Conservation (phyloP, 345 rosid genomes). For the Syzygium oleosum region DNA sequence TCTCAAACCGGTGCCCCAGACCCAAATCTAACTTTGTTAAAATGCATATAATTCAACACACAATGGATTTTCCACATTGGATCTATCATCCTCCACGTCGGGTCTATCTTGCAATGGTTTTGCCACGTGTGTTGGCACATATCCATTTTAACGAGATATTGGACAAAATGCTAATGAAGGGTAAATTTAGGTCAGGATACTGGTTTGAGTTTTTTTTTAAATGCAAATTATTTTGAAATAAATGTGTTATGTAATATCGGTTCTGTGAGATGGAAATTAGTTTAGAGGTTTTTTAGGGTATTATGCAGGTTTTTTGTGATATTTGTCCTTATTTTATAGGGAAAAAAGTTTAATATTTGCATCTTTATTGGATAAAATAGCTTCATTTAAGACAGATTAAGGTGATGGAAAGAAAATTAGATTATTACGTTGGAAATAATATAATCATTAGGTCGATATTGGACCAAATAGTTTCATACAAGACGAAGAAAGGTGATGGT, state of each 20-base stretch:
- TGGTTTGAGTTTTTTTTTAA: not conserved
- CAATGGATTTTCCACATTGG: not conserved
- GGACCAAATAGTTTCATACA: not conserved
- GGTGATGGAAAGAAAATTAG: not conserved
- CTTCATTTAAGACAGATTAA: too few species aligned
- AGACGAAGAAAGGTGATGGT: not conserved
- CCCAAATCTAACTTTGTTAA: not conserved
- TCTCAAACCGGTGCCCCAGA: not conserved
- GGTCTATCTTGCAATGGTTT: not conserved
- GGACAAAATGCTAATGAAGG: not conserved
- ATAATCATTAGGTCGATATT: not conserved
- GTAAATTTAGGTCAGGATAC: not conserved
- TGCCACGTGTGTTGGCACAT: not conserved
- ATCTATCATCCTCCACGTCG: not conserved
- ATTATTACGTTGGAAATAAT: not conserved
- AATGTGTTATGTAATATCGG: not conserved
- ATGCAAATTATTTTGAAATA: not conserved
- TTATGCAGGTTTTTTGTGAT: too few species aligned
- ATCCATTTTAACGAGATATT: not conserved
- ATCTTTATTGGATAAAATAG: too few species aligned
- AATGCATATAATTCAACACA: not conserved
- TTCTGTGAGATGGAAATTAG: accelerated
- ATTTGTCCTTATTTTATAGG: too few species aligned
- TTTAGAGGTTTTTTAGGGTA: not conserved
- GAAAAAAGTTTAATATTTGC: too few species aligned